Percentiles rank a stretch among this genome's conserved stretches.
phyloP scores from a whole-genome alignment of 768 basidiomycete genomes.

The Agrocybe praecox region DNA sequence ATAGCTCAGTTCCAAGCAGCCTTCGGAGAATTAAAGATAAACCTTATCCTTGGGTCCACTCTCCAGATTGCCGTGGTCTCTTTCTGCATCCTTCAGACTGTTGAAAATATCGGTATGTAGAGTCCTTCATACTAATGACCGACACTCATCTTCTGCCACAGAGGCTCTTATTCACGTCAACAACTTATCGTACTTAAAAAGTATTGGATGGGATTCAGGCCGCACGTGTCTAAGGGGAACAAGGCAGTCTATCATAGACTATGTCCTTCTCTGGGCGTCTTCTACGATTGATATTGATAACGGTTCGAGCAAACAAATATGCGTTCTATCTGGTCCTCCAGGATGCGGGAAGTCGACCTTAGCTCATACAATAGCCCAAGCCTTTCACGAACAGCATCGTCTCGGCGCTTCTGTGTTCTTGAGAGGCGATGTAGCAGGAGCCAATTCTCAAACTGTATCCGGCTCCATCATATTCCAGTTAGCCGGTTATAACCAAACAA shows the following conservation, averaged over 20 bases:
- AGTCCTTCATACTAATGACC: background rate
- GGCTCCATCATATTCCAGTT: background rate
- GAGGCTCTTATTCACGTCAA: constrained; percentile 2
- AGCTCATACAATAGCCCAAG: constrained; percentile 2
- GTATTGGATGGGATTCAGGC: background rate
- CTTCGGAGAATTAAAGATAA: constrained; percentile 8
- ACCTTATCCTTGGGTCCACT: constrained; percentile 6
- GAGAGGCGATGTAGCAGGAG: background rate
- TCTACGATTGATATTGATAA: background rate
- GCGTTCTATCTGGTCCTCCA: background rate
- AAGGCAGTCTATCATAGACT: background rate
- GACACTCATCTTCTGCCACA: background rate
- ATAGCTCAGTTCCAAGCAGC: constrained; percentile 6
- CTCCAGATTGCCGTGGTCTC: constrained; percentile 8
- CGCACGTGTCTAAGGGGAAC: constrained; percentile 1
- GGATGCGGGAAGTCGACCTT: constrained; percentile 5
- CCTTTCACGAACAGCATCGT: constrained; percentile 1
- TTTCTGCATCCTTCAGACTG: constrained; percentile 7
- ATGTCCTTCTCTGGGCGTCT: constrained; percentile 4
- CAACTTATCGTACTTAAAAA: background rate
- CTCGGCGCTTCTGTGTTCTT: constrained; percentile 2
- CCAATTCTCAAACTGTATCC: background rate
- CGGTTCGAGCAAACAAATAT: background rate
- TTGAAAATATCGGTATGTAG: constrained; percentile 5
- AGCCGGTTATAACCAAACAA: background rate